Evolutionary conservation across 441 rosid species (phyloP), one percentile per base, ranked within the genome.

Genomic region (Croton laevigatus): DNA sequence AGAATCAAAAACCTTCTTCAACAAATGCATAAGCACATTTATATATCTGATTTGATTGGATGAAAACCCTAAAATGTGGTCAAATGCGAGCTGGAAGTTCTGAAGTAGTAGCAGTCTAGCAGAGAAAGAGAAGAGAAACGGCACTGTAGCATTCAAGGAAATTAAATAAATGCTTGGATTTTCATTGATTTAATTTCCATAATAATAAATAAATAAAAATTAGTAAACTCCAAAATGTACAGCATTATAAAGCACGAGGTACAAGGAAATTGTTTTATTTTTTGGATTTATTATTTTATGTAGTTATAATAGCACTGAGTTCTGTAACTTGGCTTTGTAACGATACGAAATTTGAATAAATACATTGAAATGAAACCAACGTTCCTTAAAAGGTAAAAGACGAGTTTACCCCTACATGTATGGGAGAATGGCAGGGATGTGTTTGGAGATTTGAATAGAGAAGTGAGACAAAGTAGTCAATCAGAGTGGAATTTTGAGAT

Each of bases 311-410:
- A 62, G 65, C 19, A 48, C 7, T 48, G 6, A 53, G 58, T 4
- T 22, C 34, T 54, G 34, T 22, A 54, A 22, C 59, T 46, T 68
- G 68, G 68, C 71, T 80, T 76, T 73, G 81, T 79, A 89, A 86
- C 89, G 91, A 87, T 80, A 79, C 68, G 54, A 78, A 81, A 74
- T 83, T 86, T 88, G 87, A 87, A 86, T 76, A 76, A 16, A 8
- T 12, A 17, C n/a, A 53, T 58, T 45, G 40, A 65, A 58, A 13
- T 19, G 66, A 16, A 44, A 23, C 52, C 16, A 36, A 54, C n/a
- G 45, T 46, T 64, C 9, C 32, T 12, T 22, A 10, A 19, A 60
- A 19, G 0, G 3, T 19, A 5, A 6, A 17, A 27, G 82, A 78
- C 91, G 55, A 8, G 6, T 44, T 0, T 75, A 3, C 54, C 85